Evolutionary conservation across 306 rosid genomes (phyloP).

Genomic region (Quercus parvula): DNA sequence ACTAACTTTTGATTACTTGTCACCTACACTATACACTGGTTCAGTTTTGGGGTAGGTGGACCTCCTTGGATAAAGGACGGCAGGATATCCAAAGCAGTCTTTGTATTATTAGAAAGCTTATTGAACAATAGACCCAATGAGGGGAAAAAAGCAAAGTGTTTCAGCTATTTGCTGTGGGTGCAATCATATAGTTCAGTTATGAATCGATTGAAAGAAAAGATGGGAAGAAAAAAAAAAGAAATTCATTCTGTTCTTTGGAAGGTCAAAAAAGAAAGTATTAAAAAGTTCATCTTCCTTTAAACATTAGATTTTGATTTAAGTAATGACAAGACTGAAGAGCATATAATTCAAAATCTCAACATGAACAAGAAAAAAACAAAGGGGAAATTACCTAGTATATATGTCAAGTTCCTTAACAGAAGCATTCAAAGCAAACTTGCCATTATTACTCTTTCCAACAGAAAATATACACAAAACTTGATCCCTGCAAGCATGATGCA

Average conservation of each 20-base stretch:
- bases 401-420: slow-evolving; percentile 48
- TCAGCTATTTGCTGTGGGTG: not conserved
- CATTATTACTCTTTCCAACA: slow-evolving; percentile 47
- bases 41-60: not conserved
- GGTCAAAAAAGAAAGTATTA: not conserved
- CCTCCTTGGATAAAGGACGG: not conserved
- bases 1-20: not conserved
- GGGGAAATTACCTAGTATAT: slow-evolving; percentile 33
- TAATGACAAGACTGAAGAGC: not conserved
- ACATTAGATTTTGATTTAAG: not conserved
- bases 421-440: slow-evolving; percentile 45
- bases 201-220: not conserved
- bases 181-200: not conserved
- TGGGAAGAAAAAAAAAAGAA: not conserved
- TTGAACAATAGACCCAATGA: not conserved
- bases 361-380: too few species aligned
- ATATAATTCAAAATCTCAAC: too few species aligned
- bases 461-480: slow-evolving; percentile 46
- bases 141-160: not conserved
- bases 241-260: not conserved
- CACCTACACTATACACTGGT: not conserved
- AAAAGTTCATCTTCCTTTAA: not conserved
- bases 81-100: not conserved
- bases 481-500: slow-evolving; percentile 40
- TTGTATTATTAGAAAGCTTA: not conserved